A percentile compares a stretch with the other conserved stretches of the same genome.
Evolutionary conservation across 225 moss, liverwort and hornwort genomes (phyloP).

Genomic region (Pseudisothecium myosuroides): DNA sequence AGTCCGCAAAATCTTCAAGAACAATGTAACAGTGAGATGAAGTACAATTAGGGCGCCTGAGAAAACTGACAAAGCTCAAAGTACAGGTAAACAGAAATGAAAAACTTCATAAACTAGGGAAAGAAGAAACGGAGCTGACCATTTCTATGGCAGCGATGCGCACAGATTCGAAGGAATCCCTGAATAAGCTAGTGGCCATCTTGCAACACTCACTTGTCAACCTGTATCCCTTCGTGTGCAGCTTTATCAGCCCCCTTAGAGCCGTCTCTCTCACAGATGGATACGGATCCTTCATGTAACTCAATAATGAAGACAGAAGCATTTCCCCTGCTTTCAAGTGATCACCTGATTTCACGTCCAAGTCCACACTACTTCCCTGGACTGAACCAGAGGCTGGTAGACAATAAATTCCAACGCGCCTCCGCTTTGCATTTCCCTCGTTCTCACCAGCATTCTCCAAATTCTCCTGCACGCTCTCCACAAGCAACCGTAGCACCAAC

Average conservation of each 20-base stretch:
- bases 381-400: neutral
- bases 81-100: neutral
- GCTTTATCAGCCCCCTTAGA: slow-evolving; percentile 33
- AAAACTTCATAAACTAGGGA: neutral
- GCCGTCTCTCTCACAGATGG: slow-evolving; percentile 69
- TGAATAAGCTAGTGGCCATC: slow-evolving; percentile 53
- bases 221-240: slow-evolving; percentile 57
- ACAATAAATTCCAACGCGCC: neutral
- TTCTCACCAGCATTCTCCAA: neutral
- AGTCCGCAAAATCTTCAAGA: neutral
- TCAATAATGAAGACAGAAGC: slow-evolving; percentile 38
- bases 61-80: neutral
- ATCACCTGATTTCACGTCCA: slow-evolving; percentile 1
- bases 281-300: slow-evolving; percentile 66
- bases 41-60: neutral
- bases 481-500: slow-evolving; percentile 60
- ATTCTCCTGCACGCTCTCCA: slow-evolving; percentile 43
- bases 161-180: slow-evolving; percentile 69
- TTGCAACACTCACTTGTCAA: slow-evolving; percentile 59
- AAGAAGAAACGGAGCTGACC: slow-evolving; percentile 26
- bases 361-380: neutral
- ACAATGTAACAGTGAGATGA: neutral
- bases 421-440: slow-evolving; percentile 8
- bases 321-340: slow-evolving; percentile 22
- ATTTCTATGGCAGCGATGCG: slow-evolving; percentile 70